Evolutionary conservation across 148 eudicot species (phyloP).

Genomic region (Camellia lanceoleosa): DNA sequence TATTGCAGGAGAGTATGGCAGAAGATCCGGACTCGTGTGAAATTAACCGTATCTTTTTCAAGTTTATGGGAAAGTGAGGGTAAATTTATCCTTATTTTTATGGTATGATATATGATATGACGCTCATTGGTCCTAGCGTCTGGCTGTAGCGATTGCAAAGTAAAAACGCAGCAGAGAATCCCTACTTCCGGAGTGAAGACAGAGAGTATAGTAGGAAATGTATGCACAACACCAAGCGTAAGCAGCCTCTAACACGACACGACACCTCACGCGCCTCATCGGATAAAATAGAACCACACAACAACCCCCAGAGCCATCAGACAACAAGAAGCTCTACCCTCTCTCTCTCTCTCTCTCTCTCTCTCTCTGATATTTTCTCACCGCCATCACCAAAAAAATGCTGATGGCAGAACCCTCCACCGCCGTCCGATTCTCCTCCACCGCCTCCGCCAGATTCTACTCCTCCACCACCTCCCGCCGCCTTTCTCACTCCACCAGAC

Average conservation of each 20-base stretch:
- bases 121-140: not conserved
- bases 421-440: conserved; percentile 48
- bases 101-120: no score
- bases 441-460: conserved; percentile 19
- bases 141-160: not conserved
- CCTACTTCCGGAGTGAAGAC: not conserved
- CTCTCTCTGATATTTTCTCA: not conserved
- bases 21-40: no score
- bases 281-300: conserved; percentile 16
- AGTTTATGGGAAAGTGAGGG: not conserved
- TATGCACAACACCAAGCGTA: not conserved
- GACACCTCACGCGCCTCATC: conserved; percentile 1
- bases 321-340: not conserved
- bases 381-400: conserved; percentile 22
- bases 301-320: not conserved
- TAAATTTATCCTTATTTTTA: no score
- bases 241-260: not conserved
- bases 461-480: conserved; percentile 29
- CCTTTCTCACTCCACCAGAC: conserved; percentile 41
- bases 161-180: not conserved
- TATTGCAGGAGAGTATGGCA: no score
- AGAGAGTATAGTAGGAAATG: no score
- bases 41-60: not conserved
- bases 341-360: not conserved
- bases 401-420: conserved; percentile 53